phyloP scores from a whole-genome alignment of 805 yeast genomes.

The Myxozyma geophila region DNA sequence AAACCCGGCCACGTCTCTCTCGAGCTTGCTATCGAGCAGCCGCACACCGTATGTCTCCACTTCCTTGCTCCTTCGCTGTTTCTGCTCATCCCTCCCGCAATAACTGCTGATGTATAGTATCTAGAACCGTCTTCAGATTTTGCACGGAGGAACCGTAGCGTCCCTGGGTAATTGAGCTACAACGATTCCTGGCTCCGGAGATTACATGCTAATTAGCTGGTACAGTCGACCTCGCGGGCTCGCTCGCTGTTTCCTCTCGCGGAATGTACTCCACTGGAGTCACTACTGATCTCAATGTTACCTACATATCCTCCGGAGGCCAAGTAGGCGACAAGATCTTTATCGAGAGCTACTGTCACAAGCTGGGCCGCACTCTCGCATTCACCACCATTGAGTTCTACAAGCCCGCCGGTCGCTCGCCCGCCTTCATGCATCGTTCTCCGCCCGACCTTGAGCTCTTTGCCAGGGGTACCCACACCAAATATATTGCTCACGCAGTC shows the following conservation, averaged over 20 bases:
- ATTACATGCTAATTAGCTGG: neutral
- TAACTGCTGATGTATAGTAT: neutral
- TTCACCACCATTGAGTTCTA: conserved; percentile 48
- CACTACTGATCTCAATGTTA: conserved; percentile 49
- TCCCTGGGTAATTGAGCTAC: conserved; percentile 34
- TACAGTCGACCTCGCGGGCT: conserved; percentile 51
- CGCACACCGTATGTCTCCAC: conserved; percentile 42
- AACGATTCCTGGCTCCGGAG: neutral
- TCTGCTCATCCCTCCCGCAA: neutral
- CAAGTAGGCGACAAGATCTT: conserved; percentile 39
- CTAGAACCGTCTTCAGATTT: conserved; percentile 47
- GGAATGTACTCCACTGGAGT: conserved; percentile 53
- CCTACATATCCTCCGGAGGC: conserved; percentile 49
- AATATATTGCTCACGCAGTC: conserved; percentile 47
- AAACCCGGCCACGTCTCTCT: conserved; percentile 45
- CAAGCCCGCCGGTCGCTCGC: conserved; percentile 26
- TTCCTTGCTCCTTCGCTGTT: neutral
- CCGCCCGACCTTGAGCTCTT: conserved; percentile 36
- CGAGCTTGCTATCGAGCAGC: conserved; percentile 43
- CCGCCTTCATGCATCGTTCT: conserved; percentile 10
- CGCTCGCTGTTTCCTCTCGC: conserved; percentile 50
- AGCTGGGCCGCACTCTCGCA: conserved; percentile 50
- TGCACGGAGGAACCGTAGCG: conserved; percentile 52
- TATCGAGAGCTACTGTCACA: conserved; percentile 44
- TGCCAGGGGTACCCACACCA: conserved; percentile 53